Evolutionary conservation across 2,329 filamentous ascomycete species (phyloP).

Genomic region (Curvularia verruculosa): DNA sequence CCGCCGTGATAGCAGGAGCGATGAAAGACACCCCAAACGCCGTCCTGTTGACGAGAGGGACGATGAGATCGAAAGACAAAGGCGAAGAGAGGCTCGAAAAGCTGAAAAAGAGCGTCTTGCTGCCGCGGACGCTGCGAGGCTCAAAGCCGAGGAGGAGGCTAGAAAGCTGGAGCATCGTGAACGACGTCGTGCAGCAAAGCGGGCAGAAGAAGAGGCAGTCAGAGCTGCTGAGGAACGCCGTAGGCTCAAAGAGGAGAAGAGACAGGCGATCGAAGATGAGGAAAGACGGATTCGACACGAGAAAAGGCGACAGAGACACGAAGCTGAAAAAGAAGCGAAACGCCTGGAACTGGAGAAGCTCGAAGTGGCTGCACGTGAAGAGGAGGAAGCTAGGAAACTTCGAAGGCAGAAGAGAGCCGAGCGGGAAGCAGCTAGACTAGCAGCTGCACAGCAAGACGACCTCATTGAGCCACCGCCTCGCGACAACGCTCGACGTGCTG

Average conservation of each 20-base stretch:
- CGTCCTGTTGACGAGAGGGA: conserved; percentile 34
- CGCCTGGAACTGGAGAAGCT: conserved; percentile 21
- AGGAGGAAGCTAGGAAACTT: conserved; percentile 33
- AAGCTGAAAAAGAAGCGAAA: conserved; percentile 35
- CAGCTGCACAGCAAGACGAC: conserved; percentile 17
- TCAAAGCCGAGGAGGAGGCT: conserved; percentile 32
- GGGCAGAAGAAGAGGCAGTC: conserved; percentile 30
- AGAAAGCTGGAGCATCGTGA: conserved; percentile 36
- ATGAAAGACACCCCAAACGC: conserved; percentile 39
- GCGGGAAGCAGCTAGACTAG: conserved; percentile 33
- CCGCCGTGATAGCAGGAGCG: conserved; percentile 34
- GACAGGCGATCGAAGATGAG: conserved; percentile 31
- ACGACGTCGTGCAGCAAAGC: conserved; percentile 33
- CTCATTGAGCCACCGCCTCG: conserved; percentile 20
- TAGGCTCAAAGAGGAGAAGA: conserved; percentile 30
- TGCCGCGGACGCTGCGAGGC: conserved; percentile 34
- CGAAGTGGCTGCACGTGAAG: conserved; percentile 26
- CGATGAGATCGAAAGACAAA: conserved; percentile 34
- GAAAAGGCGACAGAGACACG: conserved; percentile 30
- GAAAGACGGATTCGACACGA: conserved; percentile 38
- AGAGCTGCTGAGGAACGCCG: conserved; percentile 29
- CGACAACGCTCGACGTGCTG: conserved; percentile 36
- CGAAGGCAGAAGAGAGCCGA: conserved; percentile 37
- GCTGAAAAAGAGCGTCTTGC: conserved; percentile 36
- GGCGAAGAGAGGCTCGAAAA: conserved; percentile 38